These are phyloP conservation scores for Sporisorium graminicola DNA, from an alignment of 1,284 basidiomycete species.

Conservation along the genomic window DNA sequence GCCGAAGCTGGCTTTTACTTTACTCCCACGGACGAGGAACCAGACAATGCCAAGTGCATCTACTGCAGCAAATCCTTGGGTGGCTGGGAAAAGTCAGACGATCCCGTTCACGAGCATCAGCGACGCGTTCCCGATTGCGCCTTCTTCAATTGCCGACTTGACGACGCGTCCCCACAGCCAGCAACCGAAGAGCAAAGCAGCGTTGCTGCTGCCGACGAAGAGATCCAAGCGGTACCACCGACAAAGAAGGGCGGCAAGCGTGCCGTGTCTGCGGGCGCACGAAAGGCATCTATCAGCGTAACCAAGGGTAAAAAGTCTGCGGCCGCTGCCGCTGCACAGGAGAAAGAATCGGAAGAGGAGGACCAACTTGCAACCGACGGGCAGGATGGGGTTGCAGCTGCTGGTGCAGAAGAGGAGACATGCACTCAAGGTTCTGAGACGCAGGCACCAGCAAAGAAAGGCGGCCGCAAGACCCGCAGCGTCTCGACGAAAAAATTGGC, in stretches of 20 bases:
- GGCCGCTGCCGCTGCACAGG: constrained; percentile 1
- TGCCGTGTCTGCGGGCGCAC: constrained; percentile 26
- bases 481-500: constrained; percentile 27
- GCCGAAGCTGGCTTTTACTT: constrained; percentile 69
- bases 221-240: not conserved
- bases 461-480: constrained; percentile 27
- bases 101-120: constrained; percentile 67
- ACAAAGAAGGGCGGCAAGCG: constrained; percentile 36
- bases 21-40: constrained; percentile 58
- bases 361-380: not conserved
- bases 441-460: constrained; percentile 20
- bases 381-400: not conserved
- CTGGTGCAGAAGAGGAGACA: constrained; percentile 11
- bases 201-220: constrained; percentile 1
- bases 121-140: constrained; percentile 64
- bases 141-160: constrained; percentile 62
- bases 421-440: not conserved
- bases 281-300: constrained; percentile 31
- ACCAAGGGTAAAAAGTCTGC: constrained; percentile 25
- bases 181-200: constrained; percentile 2
- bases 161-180: constrained; percentile 9
- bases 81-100: constrained; percentile 69
- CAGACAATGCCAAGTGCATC: constrained; percentile 66
- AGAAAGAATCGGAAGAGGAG: constrained; percentile 8
- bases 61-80: constrained; percentile 65